Conservation (phyloP, 768 basidiomycete genomes). For the Sutorius australiensis region DNA sequence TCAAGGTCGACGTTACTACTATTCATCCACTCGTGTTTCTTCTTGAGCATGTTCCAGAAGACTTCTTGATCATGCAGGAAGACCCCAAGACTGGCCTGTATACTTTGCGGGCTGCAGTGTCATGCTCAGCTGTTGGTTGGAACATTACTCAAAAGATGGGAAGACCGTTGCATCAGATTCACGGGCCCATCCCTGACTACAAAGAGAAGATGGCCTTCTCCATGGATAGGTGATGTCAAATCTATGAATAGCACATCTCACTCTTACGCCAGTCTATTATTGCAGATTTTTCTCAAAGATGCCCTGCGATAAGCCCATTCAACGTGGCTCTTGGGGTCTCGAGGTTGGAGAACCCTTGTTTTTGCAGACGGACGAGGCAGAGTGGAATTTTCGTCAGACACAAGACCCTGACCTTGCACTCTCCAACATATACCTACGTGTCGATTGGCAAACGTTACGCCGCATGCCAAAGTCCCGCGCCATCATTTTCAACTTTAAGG, state of each 20-base stretch:
- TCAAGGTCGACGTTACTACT: conserved; percentile 24
- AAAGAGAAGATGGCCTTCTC: conserved; percentile 46
- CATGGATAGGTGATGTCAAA: conserved; percentile 41
- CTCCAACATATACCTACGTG: conserved; percentile 43
- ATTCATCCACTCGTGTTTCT: conserved; percentile 41
- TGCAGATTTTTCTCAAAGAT: conserved; percentile 47
- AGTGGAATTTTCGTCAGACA: conserved; percentile 32
- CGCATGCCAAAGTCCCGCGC: conserved; percentile 45
- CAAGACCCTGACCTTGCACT: conserved; percentile 36
- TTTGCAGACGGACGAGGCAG: conserved; percentile 38
- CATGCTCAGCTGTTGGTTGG: conserved; percentile 49
- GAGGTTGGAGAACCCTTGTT: conserved; percentile 50
- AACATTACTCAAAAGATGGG: conserved; percentile 47
- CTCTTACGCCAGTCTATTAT: background rate
- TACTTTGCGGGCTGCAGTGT: conserved; percentile 42
- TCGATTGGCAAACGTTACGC: conserved; percentile 55
- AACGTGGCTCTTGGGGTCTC: conserved; percentile 49
- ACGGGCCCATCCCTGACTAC: conserved; percentile 47
- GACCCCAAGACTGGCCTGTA: conserved; percentile 44
- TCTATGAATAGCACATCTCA: background rate
- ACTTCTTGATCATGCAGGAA: conserved; percentile 42
- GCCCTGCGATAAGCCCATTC: conserved; percentile 46
- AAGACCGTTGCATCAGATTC: conserved; percentile 43
- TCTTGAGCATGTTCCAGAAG: conserved; percentile 51
- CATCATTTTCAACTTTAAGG: conserved; percentile 53